Evolutionary conservation across 2,329 filamentous ascomycete genomes (phyloP).

Genomic region (Xylariaceae sp.): DNA sequence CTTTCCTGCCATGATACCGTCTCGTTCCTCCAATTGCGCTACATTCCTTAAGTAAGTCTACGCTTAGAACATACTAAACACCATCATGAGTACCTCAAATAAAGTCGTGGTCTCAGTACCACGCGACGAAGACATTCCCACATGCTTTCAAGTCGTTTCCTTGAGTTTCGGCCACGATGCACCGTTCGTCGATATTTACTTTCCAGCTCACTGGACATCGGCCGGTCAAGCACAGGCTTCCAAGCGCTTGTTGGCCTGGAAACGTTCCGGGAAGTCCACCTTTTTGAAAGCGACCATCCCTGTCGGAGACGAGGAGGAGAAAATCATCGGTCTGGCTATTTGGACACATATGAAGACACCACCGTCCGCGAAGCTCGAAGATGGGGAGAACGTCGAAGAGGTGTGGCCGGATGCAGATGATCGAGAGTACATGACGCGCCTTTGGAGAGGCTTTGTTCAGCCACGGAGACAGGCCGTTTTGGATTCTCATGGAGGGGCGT

Average conservation of each 20-base stretch:
- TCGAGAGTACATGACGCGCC: slow-evolving; percentile 19
- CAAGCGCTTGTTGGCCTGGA: slow-evolving; percentile 17
- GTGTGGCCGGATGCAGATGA: slow-evolving; percentile 21
- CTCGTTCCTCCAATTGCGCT: too few species aligned
- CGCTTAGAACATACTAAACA: too few species aligned
- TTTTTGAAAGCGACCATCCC: slow-evolving; percentile 20
- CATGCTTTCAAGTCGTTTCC: slow-evolving; percentile 19
- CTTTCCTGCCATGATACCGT: too few species aligned
- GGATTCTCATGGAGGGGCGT: slow-evolving; percentile 16
- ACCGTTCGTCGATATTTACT: slow-evolving; percentile 22
- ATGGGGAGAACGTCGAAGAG: slow-evolving; percentile 17
- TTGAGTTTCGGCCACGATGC: slow-evolving; percentile 21
- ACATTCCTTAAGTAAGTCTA: too few species aligned
- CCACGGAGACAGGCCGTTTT: slow-evolving; percentile 15
- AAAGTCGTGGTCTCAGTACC: slow-evolving; percentile 10
- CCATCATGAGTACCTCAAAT: neutral
- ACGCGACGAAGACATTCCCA: slow-evolving; percentile 19
- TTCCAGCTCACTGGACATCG: slow-evolving; percentile 20
- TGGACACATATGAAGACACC: slow-evolving; percentile 24
- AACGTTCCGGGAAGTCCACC: slow-evolving; percentile 6
- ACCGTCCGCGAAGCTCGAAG: slow-evolving; percentile 17
- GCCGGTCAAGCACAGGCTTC: slow-evolving; percentile 17
- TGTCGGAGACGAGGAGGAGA: neutral
- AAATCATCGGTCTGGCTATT: slow-evolving; percentile 19
- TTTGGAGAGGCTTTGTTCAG: slow-evolving; percentile 22